Conservation (phyloP, 306 rosid genomes). For the Lathyrus oleraceus region DNA sequence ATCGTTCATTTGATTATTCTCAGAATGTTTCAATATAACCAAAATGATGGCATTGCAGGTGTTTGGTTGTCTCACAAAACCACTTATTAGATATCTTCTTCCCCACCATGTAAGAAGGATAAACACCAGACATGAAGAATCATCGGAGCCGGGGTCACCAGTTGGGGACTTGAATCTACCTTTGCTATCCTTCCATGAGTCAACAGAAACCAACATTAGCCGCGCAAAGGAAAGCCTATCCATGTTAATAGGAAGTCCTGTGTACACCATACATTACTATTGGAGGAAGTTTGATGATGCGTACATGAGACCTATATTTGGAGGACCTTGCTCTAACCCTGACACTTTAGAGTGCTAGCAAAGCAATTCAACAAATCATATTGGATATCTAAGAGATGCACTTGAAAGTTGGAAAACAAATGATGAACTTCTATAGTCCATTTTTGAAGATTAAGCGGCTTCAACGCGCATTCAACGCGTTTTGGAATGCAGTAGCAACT, state of each 20-base stretch:
- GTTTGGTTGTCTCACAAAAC: slow-evolving; percentile 79
- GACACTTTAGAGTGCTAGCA: slow-evolving; percentile 37
- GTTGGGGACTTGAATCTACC: slow-evolving; percentile 64
- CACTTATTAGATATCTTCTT: slow-evolving; percentile 62
- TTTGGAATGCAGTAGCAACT: not conserved
- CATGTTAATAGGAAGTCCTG: slow-evolving; percentile 79
- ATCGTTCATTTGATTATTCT: slow-evolving; percentile 4
- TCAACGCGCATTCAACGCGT: not conserved
- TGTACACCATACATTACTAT: slow-evolving; percentile 66
- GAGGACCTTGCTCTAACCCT: slow-evolving; percentile 52
- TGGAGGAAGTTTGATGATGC: slow-evolving; percentile 88
- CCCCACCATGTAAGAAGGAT: slow-evolving; percentile 44
- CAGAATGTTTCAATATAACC: slow-evolving; percentile 1
- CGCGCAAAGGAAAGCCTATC: slow-evolving; percentile 79
- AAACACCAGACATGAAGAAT: slow-evolving; percentile 22
- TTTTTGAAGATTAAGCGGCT: slow-evolving; percentile 26
- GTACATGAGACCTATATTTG: slow-evolving; percentile 91
- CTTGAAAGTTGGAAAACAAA: slow-evolving; percentile 10
- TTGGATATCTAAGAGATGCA: slow-evolving; percentile 12
- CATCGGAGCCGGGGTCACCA: slow-evolving; percentile 33
- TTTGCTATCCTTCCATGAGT: slow-evolving; percentile 67
- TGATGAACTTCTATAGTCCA: not conserved
- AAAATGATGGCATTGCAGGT: slow-evolving; percentile 57
- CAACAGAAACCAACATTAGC: slow-evolving; percentile 59
- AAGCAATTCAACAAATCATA: not conserved